phyloP scores from a whole-genome alignment of 176 grass and related monocot species.

The Elymus sibiricus region DNA sequence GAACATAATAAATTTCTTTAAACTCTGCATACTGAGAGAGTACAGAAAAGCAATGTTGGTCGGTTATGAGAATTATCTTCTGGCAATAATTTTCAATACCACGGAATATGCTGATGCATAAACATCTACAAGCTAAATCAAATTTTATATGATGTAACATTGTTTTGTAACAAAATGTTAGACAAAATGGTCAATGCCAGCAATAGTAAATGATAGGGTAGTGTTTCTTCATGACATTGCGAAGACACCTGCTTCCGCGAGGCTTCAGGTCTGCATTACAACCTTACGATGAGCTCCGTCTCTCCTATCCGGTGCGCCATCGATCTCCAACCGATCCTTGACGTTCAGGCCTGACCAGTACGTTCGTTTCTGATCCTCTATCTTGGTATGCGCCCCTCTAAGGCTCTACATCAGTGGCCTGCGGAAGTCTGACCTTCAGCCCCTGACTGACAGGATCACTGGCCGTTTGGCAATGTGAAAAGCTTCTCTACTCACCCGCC shows the following conservation, averaged over 20 bases:
- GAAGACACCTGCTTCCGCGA: not conserved
- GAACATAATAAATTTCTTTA: slow-evolving; percentile 6
- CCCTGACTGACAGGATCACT: too few relatives aligned
- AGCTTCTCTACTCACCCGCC: too few relatives aligned
- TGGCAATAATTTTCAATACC: not conserved
- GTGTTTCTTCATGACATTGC: not conserved
- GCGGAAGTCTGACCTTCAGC: too few relatives aligned
- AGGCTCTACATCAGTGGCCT: too few relatives aligned
- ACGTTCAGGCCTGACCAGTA: too few relatives aligned
- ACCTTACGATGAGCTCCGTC: too few relatives aligned
- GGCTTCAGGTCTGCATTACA: too few relatives aligned
- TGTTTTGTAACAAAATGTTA: not conserved
- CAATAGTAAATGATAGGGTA: not conserved
- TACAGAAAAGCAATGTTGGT: not conserved
- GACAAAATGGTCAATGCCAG: not conserved
- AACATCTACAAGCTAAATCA: not conserved
- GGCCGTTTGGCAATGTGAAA: too few relatives aligned
- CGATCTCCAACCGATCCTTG: too few relatives aligned
- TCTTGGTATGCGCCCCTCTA: too few relatives aligned
- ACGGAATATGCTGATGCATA: not conserved
- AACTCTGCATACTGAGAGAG: not conserved
- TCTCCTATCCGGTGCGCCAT: too few relatives aligned
- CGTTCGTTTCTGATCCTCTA: too few relatives aligned
- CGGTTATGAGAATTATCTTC: not conserved
- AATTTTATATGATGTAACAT: not conserved